Evolutionary conservation across 192 early-diverging fungal genomes (phyloP), one percentile per base, ranked within the genome.

Genomic region (Pilobolus umbonatus): DNA sequence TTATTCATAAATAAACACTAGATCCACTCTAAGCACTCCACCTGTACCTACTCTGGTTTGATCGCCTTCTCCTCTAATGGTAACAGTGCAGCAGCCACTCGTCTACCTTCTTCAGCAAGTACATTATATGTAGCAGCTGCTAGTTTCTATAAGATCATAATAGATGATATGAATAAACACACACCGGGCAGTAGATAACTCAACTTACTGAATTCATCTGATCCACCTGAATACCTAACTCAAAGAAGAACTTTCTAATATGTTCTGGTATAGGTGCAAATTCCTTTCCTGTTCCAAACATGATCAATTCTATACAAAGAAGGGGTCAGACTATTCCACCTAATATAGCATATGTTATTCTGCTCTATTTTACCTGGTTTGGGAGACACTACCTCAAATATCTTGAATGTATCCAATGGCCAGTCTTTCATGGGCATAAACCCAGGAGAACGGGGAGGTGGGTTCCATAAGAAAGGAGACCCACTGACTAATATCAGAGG

Each of bases 111-210:
- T 47, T 83, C 81, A 21, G 73, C 73, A 5, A 83, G 35, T 61
- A 83, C 72, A 57, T 80, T 80, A 43, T 75, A 83, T 1, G 78
- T 83, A 0, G 81, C 68, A 0, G 73, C 62, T 25, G 81, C 81
- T 36, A 79, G 78, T 59, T 76, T 76, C 81, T 83, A 57, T 19
- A 56, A 30, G 6, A 67, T 31, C 29, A 34, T 8, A 40, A 61
- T 25, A 32, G 25, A 48, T 21, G 22, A 19, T 28, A 26, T 44
- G 42, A n/a, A 29, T 25, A 43, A 15, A 55, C 34, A 35, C 26
- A 30, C 28, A 9, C 29, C 45, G 38, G 22, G 25, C 25, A 17
- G 14, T 22, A 14, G 19, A 25, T 32, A 38, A 55, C 28, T 42
- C 19, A 14, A 62, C 69, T 62, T 76, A 83, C 81, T n/a, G 81